These are phyloP conservation scores for Pseudoturritis turrita DNA, from an alignment of 345 rosid genomes.

Conservation along the genomic window DNA sequence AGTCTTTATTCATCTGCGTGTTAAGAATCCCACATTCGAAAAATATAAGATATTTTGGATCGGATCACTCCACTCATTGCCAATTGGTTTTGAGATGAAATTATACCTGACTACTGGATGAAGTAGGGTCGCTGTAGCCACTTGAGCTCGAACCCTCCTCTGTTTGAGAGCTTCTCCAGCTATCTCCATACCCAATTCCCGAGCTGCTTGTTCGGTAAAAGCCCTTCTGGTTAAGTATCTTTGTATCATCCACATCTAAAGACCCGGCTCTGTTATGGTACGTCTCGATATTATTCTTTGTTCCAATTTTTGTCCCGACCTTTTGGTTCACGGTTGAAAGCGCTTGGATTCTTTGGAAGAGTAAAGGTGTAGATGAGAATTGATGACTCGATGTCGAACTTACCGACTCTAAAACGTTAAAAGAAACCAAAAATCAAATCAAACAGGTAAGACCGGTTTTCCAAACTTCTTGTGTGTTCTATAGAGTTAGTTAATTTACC, in stretches of 20 bases:
- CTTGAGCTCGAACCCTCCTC: slow-evolving; percentile 49
- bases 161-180: slow-evolving; percentile 40
- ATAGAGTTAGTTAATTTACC: slow-evolving; percentile 30
- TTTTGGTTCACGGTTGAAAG: slow-evolving; percentile 52
- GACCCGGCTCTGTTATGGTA: slow-evolving; percentile 43
- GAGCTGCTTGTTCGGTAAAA: slow-evolving; percentile 32
- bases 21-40: neutral
- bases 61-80: neutral
- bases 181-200: slow-evolving; percentile 34
- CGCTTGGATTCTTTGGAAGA: slow-evolving; percentile 58
- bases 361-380: slow-evolving; percentile 45
- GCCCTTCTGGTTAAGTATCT: slow-evolving; percentile 29
- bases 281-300: slow-evolving; percentile 36
- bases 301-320: slow-evolving; percentile 28
- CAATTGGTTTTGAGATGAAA: neutral
- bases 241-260: slow-evolving; percentile 40
- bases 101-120: slow-evolving; percentile 49
- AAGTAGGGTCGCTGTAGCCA: slow-evolving; percentile 38
- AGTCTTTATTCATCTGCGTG: slow-evolving; percentile 47
- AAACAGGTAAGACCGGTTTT: neutral
- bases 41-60: neutral
- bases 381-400: slow-evolving; percentile 39
- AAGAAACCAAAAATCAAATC: neutral
- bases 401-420: slow-evolving; percentile 21
- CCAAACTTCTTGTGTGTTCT: neutral